Base-by-base conservation (phyloP, 371 early-diverging fungal species). In the Mucor lusitanicus region DNA sequence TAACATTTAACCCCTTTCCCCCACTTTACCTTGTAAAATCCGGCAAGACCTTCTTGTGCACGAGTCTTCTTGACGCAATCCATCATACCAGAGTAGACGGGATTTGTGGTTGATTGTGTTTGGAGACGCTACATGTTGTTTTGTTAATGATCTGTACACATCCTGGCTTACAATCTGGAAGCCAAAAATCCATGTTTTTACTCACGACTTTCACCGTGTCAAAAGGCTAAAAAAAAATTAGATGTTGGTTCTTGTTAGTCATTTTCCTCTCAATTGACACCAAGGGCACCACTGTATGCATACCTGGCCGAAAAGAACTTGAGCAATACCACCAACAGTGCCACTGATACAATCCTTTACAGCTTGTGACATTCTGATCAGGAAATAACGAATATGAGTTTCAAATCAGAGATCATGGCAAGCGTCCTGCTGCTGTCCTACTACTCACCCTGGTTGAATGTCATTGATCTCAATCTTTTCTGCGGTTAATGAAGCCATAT, bases 141-240 rank as follows among this genome's bases (percentile, higher is more conserved):
- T 56, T n/a, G 39, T 44, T 59, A 27, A 21, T 55, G n/a, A 50
- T 62, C 50, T 50, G 37, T 19, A 39, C 42, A 28, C 48, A 17
- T 15, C 35, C 46, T 60, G 39, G 25, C 40, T 44, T 54, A 54
- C n/a, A 64, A 64, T 56, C 64, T 64, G 44, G 8, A 40, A 33
- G 28, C 25, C 48, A 25, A 63, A 30, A 63, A 28, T 46, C 17
- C 48, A 3, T 63, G 19, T 27, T 58, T 67, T 32, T 64, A 74
- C 88, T 81, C 78, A 87, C 89, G 65, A 94, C 94, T 86, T 95
- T 93, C 69, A 92, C 88, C 11, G 92, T 92, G 77, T 92, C 92
- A 70, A 93, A 93, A 46, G 94, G 92, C 87, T 90, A 76, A 21
- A 58, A 67, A 48, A 55, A 64, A 64, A 67, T 61, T 61, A 67